Percentiles rank a stretch among this genome's conserved stretches.
These are phyloP conservation scores for Paramyrothecium sp. DNA, from an alignment of 2,329 filamentous ascomycete species.

Conservation along the genomic window DNA sequence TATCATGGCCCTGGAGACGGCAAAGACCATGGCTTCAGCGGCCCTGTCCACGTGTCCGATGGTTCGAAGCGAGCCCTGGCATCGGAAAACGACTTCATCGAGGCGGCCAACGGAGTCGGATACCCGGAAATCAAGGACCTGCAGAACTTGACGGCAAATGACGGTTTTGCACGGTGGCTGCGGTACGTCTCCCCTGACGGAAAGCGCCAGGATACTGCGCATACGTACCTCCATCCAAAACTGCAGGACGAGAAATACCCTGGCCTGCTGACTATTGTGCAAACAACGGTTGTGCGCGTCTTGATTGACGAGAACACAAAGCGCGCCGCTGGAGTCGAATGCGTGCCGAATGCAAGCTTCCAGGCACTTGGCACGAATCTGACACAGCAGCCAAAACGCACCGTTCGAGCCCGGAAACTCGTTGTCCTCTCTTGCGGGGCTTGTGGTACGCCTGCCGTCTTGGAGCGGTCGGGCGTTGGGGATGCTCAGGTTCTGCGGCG, in stretches of 20 bases:
- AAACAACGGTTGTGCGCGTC: not conserved
- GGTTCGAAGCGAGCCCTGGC: constrained; percentile 38
- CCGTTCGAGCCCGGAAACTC: constrained; percentile 15
- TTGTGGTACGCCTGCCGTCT: constrained; percentile 48
- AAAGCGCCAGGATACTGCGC: constrained; percentile 52
- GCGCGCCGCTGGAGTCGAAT: constrained; percentile 56
- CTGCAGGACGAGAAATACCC: constrained; percentile 15
- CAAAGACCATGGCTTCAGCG: constrained; percentile 46
- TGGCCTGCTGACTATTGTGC: not conserved
- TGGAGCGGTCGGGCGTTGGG: constrained; percentile 62
- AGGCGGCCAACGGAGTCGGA: constrained; percentile 40
- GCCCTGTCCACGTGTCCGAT: constrained; percentile 52
- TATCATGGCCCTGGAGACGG: constrained; percentile 41
- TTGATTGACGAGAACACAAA: constrained; percentile 19
- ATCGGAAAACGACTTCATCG: constrained; percentile 46
- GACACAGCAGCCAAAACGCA: not conserved
- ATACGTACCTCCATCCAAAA: constrained; percentile 38
- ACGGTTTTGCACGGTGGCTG: constrained; percentile 20
- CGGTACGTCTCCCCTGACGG: constrained; percentile 45
- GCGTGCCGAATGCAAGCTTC: constrained; percentile 35
- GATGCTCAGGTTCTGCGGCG: constrained; percentile 42
- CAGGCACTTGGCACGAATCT: constrained; percentile 2
- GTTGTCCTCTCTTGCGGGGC: constrained; percentile 37
- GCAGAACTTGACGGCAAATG: constrained; percentile 41
- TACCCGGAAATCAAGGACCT: constrained; percentile 46